Percentiles rank a stretch among this genome's conserved stretches.
phyloP scores from a whole-genome alignment of 768 basidiomycete genomes.

The Rhodotorula kratochvilovae region DNA sequence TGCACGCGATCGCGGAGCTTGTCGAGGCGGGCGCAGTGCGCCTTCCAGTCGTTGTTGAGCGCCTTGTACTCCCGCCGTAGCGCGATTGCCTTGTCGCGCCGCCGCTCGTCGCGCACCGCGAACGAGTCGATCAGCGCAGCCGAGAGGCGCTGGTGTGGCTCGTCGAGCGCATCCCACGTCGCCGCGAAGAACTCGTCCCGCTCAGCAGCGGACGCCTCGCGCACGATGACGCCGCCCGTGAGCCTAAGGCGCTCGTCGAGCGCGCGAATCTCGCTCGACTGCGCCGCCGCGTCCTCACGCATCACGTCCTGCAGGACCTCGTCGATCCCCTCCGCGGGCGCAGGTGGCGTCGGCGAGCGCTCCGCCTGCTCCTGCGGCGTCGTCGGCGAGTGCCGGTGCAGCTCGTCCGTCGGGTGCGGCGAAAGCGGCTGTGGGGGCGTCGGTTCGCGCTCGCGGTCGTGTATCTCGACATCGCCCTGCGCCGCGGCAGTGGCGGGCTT shows the following conservation, averaged over 20 bases:
- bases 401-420: not conserved
- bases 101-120: slow-evolving; percentile 12
- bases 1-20: slow-evolving; percentile 53
- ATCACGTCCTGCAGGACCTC: not conserved
- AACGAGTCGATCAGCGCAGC: slow-evolving; percentile 26
- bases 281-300: not conserved
- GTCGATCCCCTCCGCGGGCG: not conserved
- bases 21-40: slow-evolving; percentile 67
- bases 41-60: slow-evolving; percentile 68
- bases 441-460: not conserved
- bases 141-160: slow-evolving; percentile 14
- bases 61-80: slow-evolving; percentile 64
- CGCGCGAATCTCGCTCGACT: not conserved
- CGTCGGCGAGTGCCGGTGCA: slow-evolving; percentile 1
- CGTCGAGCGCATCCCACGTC: slow-evolving; percentile 17
- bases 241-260: not conserved
- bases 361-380: not conserved
- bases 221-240: not conserved
- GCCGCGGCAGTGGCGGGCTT: no score
- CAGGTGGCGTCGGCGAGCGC: not conserved
- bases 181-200: not conserved
- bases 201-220: not conserved
- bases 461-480: not conserved
- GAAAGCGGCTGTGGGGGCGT: not conserved
- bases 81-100: slow-evolving; percentile 54